Evolutionary conservation across 495 filamentous ascomycete genomes (phyloP).

Genomic region (Neurospora tetrasperma): DNA sequence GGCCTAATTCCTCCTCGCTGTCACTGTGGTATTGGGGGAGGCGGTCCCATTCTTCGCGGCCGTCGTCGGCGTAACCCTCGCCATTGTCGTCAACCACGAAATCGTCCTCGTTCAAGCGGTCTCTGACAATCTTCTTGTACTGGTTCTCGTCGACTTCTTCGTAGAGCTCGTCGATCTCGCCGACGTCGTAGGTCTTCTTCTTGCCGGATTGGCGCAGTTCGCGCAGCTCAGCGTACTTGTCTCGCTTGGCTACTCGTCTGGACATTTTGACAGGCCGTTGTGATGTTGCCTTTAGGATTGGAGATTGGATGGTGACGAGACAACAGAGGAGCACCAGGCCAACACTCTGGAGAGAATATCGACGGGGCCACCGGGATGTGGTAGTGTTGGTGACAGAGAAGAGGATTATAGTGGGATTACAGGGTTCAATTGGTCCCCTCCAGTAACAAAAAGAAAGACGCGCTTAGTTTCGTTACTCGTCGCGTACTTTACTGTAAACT

Average conservation of each 20-base stretch:
- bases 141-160: constrained; percentile 95
- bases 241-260: constrained; percentile 33
- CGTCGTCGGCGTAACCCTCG: constrained; percentile 90
- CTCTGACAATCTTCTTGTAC: constrained; percentile 90
- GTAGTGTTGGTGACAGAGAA: not conserved
- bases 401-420: not conserved
- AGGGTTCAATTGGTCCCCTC: not conserved
- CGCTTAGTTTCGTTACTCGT: not conserved
- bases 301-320: not conserved
- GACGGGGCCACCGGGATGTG: not conserved
- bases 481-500: not conserved
- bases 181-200: constrained; percentile 82
- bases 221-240: constrained; percentile 65
- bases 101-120: constrained; percentile 85
- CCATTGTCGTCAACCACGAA: constrained; percentile 96
- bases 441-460: not conserved
- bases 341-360: not conserved
- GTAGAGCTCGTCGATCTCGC: constrained; percentile 77
- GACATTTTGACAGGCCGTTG: constrained; percentile 24
- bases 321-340: not conserved
- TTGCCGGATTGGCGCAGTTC: constrained; percentile 83
- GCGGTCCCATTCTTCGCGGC: constrained; percentile 89
- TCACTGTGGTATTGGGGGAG: constrained; percentile 57
- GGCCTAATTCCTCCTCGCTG: constrained; percentile 58
- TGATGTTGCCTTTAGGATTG: not conserved